Evolutionary conservation across 306 rosid species (phyloP).

Genomic region (Glycine latifolia): DNA sequence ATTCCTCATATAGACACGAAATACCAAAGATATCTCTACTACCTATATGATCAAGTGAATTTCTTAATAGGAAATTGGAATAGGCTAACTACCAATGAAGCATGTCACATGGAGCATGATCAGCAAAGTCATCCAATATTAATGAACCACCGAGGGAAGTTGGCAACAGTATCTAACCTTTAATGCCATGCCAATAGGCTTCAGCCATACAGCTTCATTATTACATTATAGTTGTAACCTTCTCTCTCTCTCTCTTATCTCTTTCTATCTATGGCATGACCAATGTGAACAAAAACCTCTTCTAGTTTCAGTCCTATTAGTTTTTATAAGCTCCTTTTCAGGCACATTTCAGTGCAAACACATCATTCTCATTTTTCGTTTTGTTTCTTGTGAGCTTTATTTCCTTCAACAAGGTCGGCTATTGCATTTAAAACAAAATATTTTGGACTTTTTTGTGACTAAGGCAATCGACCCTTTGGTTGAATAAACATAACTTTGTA

Average conservation of each 20-base stretch:
- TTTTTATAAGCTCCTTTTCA: background rate
- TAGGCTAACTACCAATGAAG: background rate
- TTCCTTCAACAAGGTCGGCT: background rate
- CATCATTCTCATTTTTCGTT: background rate
- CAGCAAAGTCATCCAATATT: conserved; percentile 54
- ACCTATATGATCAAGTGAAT: background rate
- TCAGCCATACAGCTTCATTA: conserved; percentile 41
- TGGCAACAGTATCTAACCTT: conserved; percentile 51
- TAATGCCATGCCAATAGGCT: conserved; percentile 47
- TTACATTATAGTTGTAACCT: conserved; percentile 28
- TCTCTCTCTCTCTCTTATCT: background rate
- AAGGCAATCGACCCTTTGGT: conserved; percentile 39
- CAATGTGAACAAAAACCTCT: background rate
- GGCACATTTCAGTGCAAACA: background rate
- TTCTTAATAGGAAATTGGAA: background rate
- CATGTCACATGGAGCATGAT: conserved; percentile 39
- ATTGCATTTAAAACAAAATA: conserved; percentile 2
- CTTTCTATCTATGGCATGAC: background rate
- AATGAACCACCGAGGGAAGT: conserved; percentile 64
- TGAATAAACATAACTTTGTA: conserved; percentile 47
- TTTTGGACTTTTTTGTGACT: conserved; percentile 8
- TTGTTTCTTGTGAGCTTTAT: background rate
- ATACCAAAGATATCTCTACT: background rate
- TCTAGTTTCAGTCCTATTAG: background rate
- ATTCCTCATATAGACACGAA: background rate